phyloP scores from a whole-genome alignment of 2,329 filamentous ascomycete genomes.

The Fusarium austroafricanum region DNA sequence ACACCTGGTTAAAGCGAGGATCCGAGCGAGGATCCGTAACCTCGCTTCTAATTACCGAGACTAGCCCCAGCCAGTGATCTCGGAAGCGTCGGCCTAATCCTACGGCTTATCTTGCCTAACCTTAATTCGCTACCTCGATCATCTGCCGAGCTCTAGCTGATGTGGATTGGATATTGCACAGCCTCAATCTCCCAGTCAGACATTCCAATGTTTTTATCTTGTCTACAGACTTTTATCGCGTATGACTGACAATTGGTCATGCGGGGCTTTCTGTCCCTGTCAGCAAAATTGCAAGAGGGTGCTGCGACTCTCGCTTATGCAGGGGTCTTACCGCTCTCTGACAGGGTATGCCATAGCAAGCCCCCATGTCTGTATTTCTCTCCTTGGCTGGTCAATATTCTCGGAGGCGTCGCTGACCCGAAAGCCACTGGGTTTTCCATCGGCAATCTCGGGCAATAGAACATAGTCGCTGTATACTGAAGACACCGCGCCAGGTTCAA shows the following conservation, averaged over 20 bases:
- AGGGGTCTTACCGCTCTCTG: too few relatives aligned
- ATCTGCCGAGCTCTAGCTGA: neutral
- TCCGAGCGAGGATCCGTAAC: too few relatives aligned
- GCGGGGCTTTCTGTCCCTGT: neutral
- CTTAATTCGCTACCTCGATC: neutral
- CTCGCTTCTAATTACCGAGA: too few relatives aligned
- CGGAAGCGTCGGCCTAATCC: neutral
- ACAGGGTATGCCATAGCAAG: too few relatives aligned
- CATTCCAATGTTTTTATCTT: neutral
- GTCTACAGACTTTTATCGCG: neutral
- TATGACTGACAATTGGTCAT: neutral
- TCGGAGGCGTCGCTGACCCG: neutral
- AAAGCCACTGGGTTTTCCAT: neutral
- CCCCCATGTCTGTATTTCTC: too few relatives aligned
- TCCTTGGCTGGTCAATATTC: too few relatives aligned
- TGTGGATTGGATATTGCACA: neutral
- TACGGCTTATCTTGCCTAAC: neutral
- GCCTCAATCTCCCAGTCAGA: too few relatives aligned
- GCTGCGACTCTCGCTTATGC: too few relatives aligned
- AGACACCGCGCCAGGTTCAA: fast-evolving
- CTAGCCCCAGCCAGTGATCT: neutral
- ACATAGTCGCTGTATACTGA: neutral
- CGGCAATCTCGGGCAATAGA: fast-evolving
- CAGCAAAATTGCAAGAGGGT: too few relatives aligned
- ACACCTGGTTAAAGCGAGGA: too few relatives aligned